Evolutionary conservation across 2,329 filamentous ascomycete species (phyloP).

Genomic region (Magnaporthiopsis poae): DNA sequence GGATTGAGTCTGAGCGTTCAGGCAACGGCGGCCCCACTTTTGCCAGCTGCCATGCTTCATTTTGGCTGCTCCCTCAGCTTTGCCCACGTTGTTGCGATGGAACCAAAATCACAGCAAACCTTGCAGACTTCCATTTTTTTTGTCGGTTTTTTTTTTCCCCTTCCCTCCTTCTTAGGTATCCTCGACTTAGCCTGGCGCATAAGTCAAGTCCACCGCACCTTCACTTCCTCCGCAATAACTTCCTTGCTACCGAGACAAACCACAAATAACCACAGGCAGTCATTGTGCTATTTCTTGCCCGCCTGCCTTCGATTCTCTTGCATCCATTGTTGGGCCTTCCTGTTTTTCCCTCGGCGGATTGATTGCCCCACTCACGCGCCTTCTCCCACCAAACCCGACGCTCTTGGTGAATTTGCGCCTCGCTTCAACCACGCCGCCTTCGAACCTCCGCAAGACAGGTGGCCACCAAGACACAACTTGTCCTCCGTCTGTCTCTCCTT

Average conservation of each 20-base stretch:
- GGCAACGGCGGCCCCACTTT: background rate
- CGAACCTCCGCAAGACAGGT: background rate
- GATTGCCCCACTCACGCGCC: conserved; percentile 8
- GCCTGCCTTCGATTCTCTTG: background rate
- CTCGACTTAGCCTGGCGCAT: conserved; percentile 4
- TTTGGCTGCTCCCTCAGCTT: background rate
- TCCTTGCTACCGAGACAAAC: background rate
- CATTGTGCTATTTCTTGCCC: background rate
- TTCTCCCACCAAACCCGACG: conserved; percentile 2
- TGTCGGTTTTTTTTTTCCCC: background rate
- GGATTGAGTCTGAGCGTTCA: background rate
- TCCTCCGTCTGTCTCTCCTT: background rate
- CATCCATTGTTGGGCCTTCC: background rate
- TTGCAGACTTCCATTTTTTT: background rate
- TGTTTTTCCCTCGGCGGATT: conserved; percentile 1
- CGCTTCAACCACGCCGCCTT: conserved; percentile 1
- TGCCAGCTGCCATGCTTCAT: background rate
- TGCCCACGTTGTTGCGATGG: background rate
- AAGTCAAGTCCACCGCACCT: conserved; percentile 2
- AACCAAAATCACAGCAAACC: background rate
- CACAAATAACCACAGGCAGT: background rate
- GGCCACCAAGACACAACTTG: background rate
- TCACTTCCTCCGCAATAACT: background rate
- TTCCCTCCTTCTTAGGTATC: background rate
- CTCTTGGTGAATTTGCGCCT: background rate